A percentile compares a stretch with the other conserved stretches of the same genome.
phyloP scores from a whole-genome alignment of 2,329 filamentous ascomycete genomes.

The Taxawa tesnikishii region DNA sequence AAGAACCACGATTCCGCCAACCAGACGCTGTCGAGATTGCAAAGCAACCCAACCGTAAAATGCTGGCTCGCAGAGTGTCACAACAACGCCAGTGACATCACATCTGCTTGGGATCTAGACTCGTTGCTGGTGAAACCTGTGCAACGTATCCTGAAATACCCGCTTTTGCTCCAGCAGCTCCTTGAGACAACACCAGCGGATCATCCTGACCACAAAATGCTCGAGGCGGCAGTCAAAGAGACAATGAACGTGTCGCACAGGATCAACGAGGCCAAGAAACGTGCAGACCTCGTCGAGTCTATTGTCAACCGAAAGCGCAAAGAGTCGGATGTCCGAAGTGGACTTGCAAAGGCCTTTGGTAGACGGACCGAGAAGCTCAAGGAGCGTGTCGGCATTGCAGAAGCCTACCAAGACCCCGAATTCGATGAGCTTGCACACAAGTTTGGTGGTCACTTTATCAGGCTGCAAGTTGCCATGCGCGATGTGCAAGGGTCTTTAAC shows the following conservation, averaged over 20 bases:
- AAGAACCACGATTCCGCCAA: conserved; percentile 54
- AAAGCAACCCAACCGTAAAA: conserved; percentile 47
- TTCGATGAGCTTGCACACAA: conserved; percentile 74
- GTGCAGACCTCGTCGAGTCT: conserved; percentile 82
- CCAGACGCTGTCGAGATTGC: conserved; percentile 42
- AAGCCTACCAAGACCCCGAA: conserved; percentile 63
- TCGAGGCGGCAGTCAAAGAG: conserved; percentile 64
- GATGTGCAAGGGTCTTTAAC: conserved; percentile 89
- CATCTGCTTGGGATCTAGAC: conserved; percentile 86
- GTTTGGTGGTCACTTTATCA: conserved; percentile 85
- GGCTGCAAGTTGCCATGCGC: conserved; percentile 80
- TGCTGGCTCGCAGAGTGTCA: conserved; percentile 92
- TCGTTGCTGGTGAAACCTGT: conserved; percentile 96
- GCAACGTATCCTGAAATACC: conserved; percentile 89
- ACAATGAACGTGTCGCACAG: conserved; percentile 47
- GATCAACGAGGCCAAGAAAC: conserved; percentile 93
- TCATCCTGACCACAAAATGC: conserved; percentile 64
- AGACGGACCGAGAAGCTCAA: conserved; percentile 79
- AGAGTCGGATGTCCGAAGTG: conserved; percentile 75
- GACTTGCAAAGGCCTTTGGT: conserved; percentile 78
- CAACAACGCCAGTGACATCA: conserved; percentile 82
- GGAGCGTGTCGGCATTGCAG: conserved; percentile 52
- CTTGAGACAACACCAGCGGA: conserved; percentile 66
- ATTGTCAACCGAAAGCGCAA: conserved; percentile 78
- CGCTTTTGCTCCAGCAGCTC: conserved; percentile 69